A percentile compares a stretch with the other conserved stretches of the same genome.
phyloP scores from a whole-genome alignment of 345 rosid genomes.

The Acer saccharum region DNA sequence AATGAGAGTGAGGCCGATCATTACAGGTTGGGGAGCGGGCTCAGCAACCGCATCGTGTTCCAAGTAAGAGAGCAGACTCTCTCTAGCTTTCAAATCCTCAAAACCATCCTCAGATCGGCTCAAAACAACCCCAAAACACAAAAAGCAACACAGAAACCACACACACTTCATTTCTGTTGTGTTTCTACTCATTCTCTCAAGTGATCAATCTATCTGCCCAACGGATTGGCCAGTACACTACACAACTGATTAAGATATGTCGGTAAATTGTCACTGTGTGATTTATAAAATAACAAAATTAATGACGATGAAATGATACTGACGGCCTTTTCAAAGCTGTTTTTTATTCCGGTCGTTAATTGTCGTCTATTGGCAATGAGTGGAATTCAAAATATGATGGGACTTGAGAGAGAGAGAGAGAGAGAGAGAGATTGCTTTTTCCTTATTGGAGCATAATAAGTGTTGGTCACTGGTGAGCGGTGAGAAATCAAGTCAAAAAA shows the following conservation, averaged over 20 bases:
- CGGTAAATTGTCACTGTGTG: too few relatives aligned
- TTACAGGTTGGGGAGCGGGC: conserved; percentile 38
- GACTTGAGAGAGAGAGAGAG: too few relatives aligned
- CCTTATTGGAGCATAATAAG: neutral
- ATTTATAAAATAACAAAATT: too few relatives aligned
- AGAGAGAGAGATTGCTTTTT: neutral
- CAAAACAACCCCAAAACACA: conserved; percentile 20
- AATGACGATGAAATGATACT: too few relatives aligned
- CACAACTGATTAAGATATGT: neutral
- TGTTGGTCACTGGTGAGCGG: neutral
- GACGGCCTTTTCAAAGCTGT: too few relatives aligned
- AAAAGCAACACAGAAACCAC: conserved; percentile 22
- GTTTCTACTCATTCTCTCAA: neutral
- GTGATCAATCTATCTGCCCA: neutral
- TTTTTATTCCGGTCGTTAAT: too few relatives aligned
- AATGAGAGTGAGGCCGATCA: conserved; percentile 80
- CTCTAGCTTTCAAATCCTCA: conserved; percentile 29
- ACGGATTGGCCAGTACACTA: too few relatives aligned
- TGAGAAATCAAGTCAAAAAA: neutral
- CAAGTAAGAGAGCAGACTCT: conserved; percentile 25
- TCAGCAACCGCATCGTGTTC: conserved; percentile 29
- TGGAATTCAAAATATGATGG: too few relatives aligned
- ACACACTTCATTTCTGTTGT: neutral
- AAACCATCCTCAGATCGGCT: conserved; percentile 48
- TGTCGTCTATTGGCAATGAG: too few relatives aligned